Evolutionary conservation across 495 filamentous ascomycete genomes (phyloP).

Genomic region (Podospora comata): DNA sequence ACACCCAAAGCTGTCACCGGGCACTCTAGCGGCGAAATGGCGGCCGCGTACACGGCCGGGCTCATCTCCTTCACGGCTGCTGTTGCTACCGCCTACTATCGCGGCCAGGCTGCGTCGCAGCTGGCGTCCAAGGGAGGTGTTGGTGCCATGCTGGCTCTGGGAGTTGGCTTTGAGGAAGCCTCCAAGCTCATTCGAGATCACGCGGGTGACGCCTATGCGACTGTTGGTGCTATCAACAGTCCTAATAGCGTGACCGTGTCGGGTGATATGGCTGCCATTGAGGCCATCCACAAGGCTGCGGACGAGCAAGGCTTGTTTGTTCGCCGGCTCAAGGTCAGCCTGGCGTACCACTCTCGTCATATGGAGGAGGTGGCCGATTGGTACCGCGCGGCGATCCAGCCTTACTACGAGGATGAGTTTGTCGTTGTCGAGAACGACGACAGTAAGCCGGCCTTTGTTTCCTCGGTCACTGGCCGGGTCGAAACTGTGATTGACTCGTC

Average conservation of each 20-base stretch:
- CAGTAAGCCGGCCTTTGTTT: constrained; percentile 23
- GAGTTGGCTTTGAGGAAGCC: constrained; percentile 31
- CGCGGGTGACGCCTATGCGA: constrained; percentile 23
- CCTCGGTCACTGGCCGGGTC: constrained; percentile 39
- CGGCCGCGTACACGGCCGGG: constrained; percentile 42
- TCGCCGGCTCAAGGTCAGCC: constrained; percentile 36
- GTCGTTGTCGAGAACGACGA: constrained; percentile 10
- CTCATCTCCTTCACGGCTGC: constrained; percentile 41
- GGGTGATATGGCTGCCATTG: constrained; percentile 39
- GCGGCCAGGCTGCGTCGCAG: constrained; percentile 29
- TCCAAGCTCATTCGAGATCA: constrained; percentile 37
- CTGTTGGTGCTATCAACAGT: constrained; percentile 50
- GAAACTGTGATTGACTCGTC: constrained; percentile 30
- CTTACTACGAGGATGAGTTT: constrained; percentile 20
- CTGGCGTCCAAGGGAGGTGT: constrained; percentile 17
- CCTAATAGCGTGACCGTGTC: constrained; percentile 47
- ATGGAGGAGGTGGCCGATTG: constrained; percentile 41
- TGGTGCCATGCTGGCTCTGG: constrained; percentile 45
- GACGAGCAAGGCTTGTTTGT: constrained; percentile 32
- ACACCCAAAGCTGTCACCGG: constrained; percentile 46
- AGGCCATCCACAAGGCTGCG: constrained; percentile 29
- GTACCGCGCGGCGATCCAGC: constrained; percentile 31
- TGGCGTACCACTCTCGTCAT: constrained; percentile 46
- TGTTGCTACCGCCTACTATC: constrained; percentile 47
- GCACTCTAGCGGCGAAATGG: constrained; percentile 59